Conservation (phyloP, 106 monocot species). For the Allium cepa region DNA sequence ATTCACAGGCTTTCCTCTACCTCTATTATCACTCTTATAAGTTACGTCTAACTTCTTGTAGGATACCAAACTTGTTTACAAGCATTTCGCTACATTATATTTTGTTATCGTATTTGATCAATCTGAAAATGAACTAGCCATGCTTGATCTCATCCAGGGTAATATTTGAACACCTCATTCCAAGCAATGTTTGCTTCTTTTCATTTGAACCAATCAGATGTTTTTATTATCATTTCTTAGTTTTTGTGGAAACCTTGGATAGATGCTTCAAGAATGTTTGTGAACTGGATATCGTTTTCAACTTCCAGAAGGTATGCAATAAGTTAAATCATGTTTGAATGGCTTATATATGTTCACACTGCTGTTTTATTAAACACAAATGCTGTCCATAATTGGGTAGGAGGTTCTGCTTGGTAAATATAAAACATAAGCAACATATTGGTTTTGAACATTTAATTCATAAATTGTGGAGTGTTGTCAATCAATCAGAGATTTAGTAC, state of each 20-base stretch:
- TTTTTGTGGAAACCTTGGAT: conserved; percentile 90
- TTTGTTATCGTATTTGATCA: conserved; percentile 88
- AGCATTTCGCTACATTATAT: conserved; percentile 88
- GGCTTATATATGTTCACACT: too few species aligned
- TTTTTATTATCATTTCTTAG: conserved; percentile 22
- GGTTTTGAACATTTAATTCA: too few species aligned
- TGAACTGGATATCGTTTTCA: conserved; percentile 89
- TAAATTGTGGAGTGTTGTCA: too few species aligned
- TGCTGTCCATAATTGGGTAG: too few species aligned
- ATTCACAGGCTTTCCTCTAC: too few species aligned
- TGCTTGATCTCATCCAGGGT: conserved; percentile 99
- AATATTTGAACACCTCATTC: background rate
- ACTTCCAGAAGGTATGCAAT: conserved; percentile 75
- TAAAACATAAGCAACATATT: too few species aligned
- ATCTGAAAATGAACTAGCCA: conserved; percentile 91
- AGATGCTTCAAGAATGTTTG: conserved; percentile 99
- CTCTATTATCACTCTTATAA: too few species aligned
- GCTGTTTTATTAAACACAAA: too few species aligned
- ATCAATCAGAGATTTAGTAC: too few species aligned
- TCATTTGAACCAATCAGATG: too few species aligned
- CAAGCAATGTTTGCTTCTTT: background rate
- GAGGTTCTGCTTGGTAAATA: too few species aligned
- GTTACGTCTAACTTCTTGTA: conserved; percentile 17
- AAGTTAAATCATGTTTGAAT: too few species aligned
- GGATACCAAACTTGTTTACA: conserved; percentile 81